Conservation (phyloP, 1,284 basidiomycete species). For the Termitomyces sp. region DNA sequence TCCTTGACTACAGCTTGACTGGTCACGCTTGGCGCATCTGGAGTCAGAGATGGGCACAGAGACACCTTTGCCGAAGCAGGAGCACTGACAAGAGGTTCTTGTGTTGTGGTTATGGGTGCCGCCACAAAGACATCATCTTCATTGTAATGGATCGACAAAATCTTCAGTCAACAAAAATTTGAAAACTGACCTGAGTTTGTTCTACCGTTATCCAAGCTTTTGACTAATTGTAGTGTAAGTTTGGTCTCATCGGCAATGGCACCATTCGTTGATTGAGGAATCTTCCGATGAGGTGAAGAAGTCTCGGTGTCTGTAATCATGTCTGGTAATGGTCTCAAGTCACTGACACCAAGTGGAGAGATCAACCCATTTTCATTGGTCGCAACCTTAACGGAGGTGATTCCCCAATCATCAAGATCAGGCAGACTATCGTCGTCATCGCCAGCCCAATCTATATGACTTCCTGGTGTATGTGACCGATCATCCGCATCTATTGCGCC, state of each 20-base stretch:
- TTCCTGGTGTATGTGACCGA: constrained; percentile 65
- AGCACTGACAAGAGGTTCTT: constrained; percentile 10
- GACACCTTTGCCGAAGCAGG: constrained; percentile 18
- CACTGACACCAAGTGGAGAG: constrained; percentile 64
- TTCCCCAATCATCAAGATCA: constrained; percentile 78
- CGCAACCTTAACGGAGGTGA: constrained; percentile 35
- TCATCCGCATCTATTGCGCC: constrained; percentile 64
- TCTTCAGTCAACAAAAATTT: neutral
- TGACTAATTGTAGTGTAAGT: neutral
- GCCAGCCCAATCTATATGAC: constrained; percentile 80
- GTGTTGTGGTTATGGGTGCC: constrained; percentile 9
- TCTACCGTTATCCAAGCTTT: neutral
- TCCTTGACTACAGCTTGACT: neutral
- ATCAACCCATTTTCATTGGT: constrained; percentile 40
- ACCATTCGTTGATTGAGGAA: neutral
- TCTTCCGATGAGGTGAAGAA: constrained; percentile 7
- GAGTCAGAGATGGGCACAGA: constrained; percentile 45
- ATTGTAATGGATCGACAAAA: constrained; percentile 5
- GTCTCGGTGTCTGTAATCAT: constrained; percentile 16
- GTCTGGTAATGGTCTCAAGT: constrained; percentile 60
- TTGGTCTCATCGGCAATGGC: neutral
- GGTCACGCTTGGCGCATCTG: constrained; percentile 29
- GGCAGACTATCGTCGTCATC: constrained; percentile 79
- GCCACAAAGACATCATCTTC: constrained; percentile 6
- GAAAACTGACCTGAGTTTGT: constrained; percentile 4